These are phyloP conservation scores for Mycena albidolilacea DNA, from an alignment of 768 basidiomycete species.

Conservation along the genomic window DNA sequence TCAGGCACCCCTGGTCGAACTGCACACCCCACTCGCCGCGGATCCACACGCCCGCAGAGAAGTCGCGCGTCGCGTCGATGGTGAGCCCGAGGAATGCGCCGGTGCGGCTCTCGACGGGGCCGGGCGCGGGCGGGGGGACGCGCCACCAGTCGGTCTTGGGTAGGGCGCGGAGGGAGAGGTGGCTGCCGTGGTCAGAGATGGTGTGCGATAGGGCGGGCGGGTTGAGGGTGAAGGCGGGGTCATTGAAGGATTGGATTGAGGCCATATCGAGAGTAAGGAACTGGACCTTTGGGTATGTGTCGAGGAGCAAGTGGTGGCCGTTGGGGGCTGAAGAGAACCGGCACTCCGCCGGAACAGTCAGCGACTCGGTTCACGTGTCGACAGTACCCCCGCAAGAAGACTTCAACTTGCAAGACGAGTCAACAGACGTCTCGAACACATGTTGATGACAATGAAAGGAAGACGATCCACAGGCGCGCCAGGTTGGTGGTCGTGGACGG, in stretches of 20 bases:
- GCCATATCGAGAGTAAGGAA: neutral
- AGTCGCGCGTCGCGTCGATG: conserved; percentile 35
- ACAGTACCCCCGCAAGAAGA: too few species aligned
- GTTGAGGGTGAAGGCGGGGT: conserved; percentile 23
- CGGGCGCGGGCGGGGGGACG: conserved; percentile 25
- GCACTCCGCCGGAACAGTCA: too few species aligned
- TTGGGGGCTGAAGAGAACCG: too few species aligned
- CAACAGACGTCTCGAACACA: too few species aligned
- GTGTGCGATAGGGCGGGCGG: conserved; percentile 31
- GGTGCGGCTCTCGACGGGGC: conserved; percentile 25
- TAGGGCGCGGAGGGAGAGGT: conserved; percentile 22
- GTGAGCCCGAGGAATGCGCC: conserved; percentile 30
- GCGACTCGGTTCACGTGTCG: too few species aligned
- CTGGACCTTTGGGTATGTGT: too few species aligned
- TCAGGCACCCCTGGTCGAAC: conserved; percentile 37
- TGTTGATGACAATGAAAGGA: too few species aligned
- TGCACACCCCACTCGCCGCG: conserved; percentile 31
- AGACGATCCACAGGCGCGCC: too few species aligned
- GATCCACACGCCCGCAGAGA: conserved; percentile 33
- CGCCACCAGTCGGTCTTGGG: conserved; percentile 37
- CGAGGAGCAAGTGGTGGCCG: too few species aligned
- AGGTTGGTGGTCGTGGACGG: too few species aligned
- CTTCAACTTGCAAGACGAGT: too few species aligned
- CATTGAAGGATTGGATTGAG: conserved; percentile 20
- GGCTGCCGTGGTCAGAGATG: conserved; percentile 30